phyloP scores from a whole-genome alignment of 257 asterid species.

The Linderniella brevidens region DNA sequence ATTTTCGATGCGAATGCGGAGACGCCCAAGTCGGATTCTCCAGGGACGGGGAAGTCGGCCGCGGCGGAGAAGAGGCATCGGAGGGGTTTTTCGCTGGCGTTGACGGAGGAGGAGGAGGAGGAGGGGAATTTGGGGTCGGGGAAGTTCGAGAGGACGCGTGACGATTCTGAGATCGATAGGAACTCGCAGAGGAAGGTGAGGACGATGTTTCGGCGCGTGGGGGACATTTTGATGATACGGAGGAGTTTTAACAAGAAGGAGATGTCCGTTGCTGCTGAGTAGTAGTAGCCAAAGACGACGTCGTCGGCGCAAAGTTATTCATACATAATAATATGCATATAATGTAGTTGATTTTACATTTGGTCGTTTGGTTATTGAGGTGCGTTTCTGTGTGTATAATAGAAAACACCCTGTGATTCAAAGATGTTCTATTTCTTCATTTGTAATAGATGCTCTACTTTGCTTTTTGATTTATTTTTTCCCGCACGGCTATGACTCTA shows the following conservation, averaged over 20 bases:
- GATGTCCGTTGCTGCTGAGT: constrained; percentile 10
- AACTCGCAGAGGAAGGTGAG: constrained; percentile 23
- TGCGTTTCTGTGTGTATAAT: no score
- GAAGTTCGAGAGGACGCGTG: constrained; percentile 16
- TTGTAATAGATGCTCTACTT: no score
- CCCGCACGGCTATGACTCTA: no score
- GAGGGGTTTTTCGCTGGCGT: constrained; percentile 14
- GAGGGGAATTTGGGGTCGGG: constrained; percentile 17
- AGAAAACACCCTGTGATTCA: no score
- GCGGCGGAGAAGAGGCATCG: constrained; percentile 14
- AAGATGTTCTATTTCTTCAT: no score
- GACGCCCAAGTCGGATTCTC: constrained; percentile 53
- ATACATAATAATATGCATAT: no score
- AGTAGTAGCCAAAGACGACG: no score
- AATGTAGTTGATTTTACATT: no score
- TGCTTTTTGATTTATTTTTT: no score
- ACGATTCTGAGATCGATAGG: constrained; percentile 27
- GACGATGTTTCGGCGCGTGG: constrained; percentile 58
- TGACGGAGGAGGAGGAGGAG: constrained; percentile 23
- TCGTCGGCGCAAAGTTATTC: no score
- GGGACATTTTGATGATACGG: constrained; percentile 36
- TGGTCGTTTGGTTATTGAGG: no score
- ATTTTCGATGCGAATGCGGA: constrained; percentile 37
- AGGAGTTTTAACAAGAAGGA: constrained; percentile 29
- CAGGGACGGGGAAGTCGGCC: constrained; percentile 25